A percentile compares a stretch with the other conserved stretches of the same genome.
Conservation (phyloP, 257 asterid genomes). For the Solanum neorickii region DNA sequence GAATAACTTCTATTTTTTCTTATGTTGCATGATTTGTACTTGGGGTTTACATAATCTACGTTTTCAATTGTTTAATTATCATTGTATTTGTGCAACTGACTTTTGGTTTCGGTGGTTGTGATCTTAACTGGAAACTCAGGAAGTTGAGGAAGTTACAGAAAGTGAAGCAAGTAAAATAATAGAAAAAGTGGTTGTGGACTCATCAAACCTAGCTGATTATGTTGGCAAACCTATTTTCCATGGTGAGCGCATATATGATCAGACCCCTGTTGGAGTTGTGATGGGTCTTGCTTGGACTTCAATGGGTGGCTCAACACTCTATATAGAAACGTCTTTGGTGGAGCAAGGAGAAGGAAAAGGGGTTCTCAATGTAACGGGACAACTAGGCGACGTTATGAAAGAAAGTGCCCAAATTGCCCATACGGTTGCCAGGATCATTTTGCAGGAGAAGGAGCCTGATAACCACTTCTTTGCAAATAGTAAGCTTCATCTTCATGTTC, state of each 20-base stretch:
- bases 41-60: background rate
- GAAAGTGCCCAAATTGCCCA: slow-evolving; percentile 96
- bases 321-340: slow-evolving; percentile 58
- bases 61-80: background rate
- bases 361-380: slow-evolving; percentile 65
- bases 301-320: slow-evolving; percentile 98
- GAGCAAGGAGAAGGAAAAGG: slow-evolving; percentile 98
- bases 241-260: slow-evolving; percentile 82
- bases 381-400: slow-evolving; percentile 97
- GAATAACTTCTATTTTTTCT: background rate
- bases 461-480: slow-evolving; percentile 56
- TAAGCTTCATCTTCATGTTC: slow-evolving; percentile 96
- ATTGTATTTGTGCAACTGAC: background rate
- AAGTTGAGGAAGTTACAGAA: slow-evolving; percentile 24
- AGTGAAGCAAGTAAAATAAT: slow-evolving; percentile 20
- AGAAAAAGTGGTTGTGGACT: slow-evolving; percentile 55
- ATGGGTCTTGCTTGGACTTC: slow-evolving; percentile 99
- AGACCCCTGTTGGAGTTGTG: slow-evolving; percentile 85
- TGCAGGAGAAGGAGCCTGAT: slow-evolving; percentile 66
- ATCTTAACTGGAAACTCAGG: slow-evolving; percentile 27
- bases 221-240: slow-evolving; percentile 98
- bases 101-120: background rate
- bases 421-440: slow-evolving; percentile 70
- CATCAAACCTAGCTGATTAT: slow-evolving; percentile 61
- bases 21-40: background rate